Evolutionary conservation across 257 asterid genomes (phyloP).

Genomic region (Capsicum pubescens): DNA sequence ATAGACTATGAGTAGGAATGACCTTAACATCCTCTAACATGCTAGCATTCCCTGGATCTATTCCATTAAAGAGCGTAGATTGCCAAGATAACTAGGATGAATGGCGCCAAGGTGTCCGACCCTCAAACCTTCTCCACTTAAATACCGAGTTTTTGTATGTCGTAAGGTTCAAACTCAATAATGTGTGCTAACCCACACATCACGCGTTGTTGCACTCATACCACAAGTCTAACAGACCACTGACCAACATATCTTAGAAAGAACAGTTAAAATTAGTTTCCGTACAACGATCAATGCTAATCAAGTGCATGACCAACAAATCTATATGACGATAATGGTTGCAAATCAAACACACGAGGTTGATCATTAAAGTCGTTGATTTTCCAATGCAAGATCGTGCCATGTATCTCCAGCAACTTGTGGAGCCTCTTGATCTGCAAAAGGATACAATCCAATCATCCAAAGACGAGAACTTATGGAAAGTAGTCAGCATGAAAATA

Average conservation of each 20-base stretch:
- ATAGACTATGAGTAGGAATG: neutral
- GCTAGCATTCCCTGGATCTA: neutral
- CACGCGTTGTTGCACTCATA: neutral
- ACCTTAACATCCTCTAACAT: neutral
- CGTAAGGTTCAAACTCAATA: neutral
- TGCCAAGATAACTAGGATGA: neutral
- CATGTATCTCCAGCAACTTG: conserved; percentile 59
- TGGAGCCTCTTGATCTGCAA: conserved; percentile 66
- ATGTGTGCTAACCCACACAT: neutral
- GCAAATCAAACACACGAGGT: neutral
- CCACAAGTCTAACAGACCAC: neutral
- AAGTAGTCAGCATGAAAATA: neutral
- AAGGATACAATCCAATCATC: conserved; percentile 29
- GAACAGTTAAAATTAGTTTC: neutral
- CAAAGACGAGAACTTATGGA: neutral
- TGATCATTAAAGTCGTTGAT: conserved; percentile 32
- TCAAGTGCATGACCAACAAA: neutral
- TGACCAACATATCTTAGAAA: neutral
- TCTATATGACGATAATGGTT: neutral
- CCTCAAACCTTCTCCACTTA: neutral
- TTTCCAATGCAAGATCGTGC: conserved; percentile 75
- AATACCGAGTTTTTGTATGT: no score
- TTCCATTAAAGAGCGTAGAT: neutral
- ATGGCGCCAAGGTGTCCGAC: neutral
- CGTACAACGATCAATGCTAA: neutral